These are phyloP conservation scores for Conringia planisiliqua DNA, from an alignment of 345 rosid species.

Conservation along the genomic window DNA sequence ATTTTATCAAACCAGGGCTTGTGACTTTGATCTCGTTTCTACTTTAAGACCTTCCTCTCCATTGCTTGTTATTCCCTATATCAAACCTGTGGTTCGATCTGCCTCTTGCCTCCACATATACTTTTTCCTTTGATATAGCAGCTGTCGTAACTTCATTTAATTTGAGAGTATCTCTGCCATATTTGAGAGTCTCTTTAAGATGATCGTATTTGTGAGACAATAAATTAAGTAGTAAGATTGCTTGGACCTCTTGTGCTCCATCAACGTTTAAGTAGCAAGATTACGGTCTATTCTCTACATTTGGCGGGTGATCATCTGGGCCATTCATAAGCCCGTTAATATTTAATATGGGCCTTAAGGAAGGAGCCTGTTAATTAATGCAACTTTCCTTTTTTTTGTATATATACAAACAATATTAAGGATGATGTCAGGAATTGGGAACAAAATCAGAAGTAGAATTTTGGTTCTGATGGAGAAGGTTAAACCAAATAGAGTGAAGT, in stretches of 20 bases:
- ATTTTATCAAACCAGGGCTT: too few species aligned
- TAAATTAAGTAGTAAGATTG: not conserved
- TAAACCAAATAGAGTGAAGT: slow-evolving; percentile 88
- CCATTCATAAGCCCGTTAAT: not conserved
- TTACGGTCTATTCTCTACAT: not conserved
- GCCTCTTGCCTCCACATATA: too few species aligned
- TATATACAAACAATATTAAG: not conserved
- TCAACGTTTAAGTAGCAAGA: not conserved
- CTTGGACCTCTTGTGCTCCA: not conserved
- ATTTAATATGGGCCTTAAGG: not conserved
- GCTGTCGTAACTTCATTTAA: not conserved
- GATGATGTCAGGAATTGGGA: not conserved
- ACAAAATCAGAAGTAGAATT: slow-evolving; percentile 14
- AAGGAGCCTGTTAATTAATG: not conserved
- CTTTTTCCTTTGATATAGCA: not conserved
- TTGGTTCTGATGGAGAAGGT: slow-evolving; percentile 52
- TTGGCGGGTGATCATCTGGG: not conserved
- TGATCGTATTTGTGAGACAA: not conserved
- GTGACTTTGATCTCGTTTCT: too few species aligned
- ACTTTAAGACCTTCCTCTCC: too few species aligned
- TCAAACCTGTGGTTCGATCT: too few species aligned
- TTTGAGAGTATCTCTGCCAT: not conserved
- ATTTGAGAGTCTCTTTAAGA: not conserved
- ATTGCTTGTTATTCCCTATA: too few species aligned
- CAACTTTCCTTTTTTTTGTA: not conserved